phyloP scores from a whole-genome alignment of 495 filamentous ascomycete genomes.

The Aspergillus cavernicola region DNA sequence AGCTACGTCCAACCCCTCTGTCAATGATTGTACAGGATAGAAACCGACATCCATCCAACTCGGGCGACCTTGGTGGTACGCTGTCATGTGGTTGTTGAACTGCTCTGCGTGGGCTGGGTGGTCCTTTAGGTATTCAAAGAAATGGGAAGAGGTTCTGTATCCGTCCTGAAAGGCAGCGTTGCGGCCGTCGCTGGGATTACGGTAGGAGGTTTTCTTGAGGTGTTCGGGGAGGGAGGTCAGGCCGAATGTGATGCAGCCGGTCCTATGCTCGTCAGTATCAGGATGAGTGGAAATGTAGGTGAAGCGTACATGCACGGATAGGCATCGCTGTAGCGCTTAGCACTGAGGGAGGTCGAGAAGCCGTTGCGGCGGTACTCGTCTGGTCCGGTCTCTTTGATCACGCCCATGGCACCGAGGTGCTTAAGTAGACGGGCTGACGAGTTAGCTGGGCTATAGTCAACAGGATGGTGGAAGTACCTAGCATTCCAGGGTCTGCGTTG shows the following conservation, averaged over 20 bases:
- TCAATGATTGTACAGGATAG: conserved; percentile 42
- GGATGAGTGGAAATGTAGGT: neutral
- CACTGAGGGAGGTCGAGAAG: conserved; percentile 37
- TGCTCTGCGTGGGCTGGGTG: conserved; percentile 25
- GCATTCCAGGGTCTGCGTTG: conserved; percentile 25
- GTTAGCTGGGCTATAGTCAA: neutral
- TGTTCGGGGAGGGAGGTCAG: conserved; percentile 28
- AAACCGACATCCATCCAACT: conserved; percentile 50
- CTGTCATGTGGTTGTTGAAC: conserved; percentile 53
- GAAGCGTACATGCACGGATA: conserved; percentile 31
- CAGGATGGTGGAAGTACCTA: conserved; percentile 22
- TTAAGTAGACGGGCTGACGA: conserved; percentile 36
- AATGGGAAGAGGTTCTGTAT: conserved; percentile 28
- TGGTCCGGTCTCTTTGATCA: conserved; percentile 39
- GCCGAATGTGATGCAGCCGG: conserved; percentile 27
- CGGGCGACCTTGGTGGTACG: conserved; percentile 44
- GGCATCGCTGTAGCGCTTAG: conserved; percentile 32
- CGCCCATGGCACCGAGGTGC: conserved; percentile 49
- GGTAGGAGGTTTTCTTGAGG: conserved; percentile 29
- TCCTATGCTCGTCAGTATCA: conserved; percentile 15
- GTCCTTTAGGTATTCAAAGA: conserved; percentile 30
- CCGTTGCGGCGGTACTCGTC: conserved; percentile 44
- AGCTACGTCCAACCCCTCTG: conserved; percentile 17
- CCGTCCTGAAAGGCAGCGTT: conserved; percentile 32
- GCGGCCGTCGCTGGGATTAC: conserved; percentile 27